Conservation (phyloP, 1,139 yeast species). For the Yarrowia galli region DNA sequence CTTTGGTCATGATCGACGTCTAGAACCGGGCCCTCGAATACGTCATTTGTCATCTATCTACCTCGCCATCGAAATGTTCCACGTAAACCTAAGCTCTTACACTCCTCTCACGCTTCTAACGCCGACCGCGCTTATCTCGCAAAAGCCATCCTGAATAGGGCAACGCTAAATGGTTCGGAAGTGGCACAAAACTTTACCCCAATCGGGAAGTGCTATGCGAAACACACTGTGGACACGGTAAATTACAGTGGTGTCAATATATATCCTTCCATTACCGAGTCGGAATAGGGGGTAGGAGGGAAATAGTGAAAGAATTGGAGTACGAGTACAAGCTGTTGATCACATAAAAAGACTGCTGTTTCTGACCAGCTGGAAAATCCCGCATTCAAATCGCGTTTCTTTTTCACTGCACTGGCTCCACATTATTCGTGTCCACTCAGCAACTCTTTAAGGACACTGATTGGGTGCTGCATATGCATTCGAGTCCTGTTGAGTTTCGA, state of each 20-base stretch:
- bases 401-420: neutral
- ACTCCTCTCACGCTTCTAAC: neutral
- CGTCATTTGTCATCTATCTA: constrained; percentile 7
- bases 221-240: neutral
- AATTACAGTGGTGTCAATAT: neutral
- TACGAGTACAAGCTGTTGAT: too few species aligned
- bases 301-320: too few species aligned
- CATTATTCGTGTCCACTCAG: neutral
- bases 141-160: constrained; percentile 6
- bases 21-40: too few species aligned
- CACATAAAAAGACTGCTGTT: too few species aligned
- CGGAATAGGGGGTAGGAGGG: too few species aligned
- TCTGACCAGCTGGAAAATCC: neutral
- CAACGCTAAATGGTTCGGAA: constrained; percentile 6
- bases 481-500: too few species aligned
- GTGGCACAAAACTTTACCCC: constrained; percentile 9
- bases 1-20: neutral
- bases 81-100: constrained; percentile 3
- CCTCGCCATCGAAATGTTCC: neutral
- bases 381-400: neutral
- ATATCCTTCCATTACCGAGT: constrained; percentile 1
- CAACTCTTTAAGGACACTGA: neutral
- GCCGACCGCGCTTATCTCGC: constrained; percentile 25
- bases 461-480: neutral
- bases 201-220: constrained; percentile 32